Base-by-base conservation (phyloP, 345 rosid genomes). In the Sisymbrium irio region DNA sequence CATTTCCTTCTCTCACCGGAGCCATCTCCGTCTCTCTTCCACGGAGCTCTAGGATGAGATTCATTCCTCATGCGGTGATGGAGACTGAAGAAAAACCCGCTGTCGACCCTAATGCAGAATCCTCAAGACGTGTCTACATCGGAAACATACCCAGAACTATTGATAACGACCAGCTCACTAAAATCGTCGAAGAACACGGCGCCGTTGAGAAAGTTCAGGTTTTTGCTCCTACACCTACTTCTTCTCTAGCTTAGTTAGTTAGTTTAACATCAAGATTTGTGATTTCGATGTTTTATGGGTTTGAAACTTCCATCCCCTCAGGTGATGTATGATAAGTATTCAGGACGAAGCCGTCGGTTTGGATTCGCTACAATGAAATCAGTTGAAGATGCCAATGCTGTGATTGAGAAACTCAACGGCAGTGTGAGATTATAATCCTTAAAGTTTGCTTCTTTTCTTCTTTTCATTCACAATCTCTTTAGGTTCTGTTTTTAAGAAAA, bases 361-460 rank as follows among this genome's bases (percentile, higher is more conserved):
- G 97, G 90, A 42, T 94, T 91, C 69, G 97, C 87, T 40, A 89
- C 87, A 4, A 91, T 91, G 96, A 91, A 87, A 78, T 87, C 92
- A 14, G 80, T 81, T 33, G 97, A 88, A 74, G 97, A 94, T 84
- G 97, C 97, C 11, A 85, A 80, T 77, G 86, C 93, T 42, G 93
- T 79, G 18, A 63, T 85, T 42, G 95, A 91, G 84, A 94, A 91
- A 77, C 79, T 94, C 65, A 89, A 91, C 76, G 93, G 96, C 76
- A 87, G 82, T 30, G 96, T 91, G 79, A 82, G 87, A 18, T 20
- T 57, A 5, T 1, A 18, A 11, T n/a, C 18, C 5, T 18, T 27
- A 13, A 33, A n/a, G 14, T 42, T 39, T 28, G 36, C 49, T 44
- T 44, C 40, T 41, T 41, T 25, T 11, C 5, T 25, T 54, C 37